Percentiles rank a stretch among this genome's conserved stretches.
Conservation (phyloP, 129 eudicot species). For the Helichrysum umbraculigerum region DNA sequence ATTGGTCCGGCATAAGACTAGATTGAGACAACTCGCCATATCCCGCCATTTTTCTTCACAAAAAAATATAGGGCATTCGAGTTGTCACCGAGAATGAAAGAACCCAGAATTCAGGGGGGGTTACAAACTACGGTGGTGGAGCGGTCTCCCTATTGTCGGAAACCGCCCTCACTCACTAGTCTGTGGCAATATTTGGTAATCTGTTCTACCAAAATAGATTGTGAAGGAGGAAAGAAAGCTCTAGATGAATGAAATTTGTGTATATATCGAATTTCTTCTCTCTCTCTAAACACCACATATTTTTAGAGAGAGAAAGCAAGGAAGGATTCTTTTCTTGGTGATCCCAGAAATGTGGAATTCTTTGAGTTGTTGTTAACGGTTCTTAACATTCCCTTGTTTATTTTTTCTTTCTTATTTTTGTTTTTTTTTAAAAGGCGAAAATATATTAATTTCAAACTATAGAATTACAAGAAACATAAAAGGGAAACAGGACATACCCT, state of each 20-base stretch:
- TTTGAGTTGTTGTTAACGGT: neutral
- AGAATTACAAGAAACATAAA: too few species aligned
- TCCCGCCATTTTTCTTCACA: conserved; percentile 31
- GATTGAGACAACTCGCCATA: conserved; percentile 10
- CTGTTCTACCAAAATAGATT: conserved; percentile 21
- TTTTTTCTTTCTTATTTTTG: neutral
- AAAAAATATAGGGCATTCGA: conserved; percentile 5
- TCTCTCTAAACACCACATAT: conserved; percentile 29
- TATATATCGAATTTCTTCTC: conserved; percentile 19
- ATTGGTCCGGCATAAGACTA: conserved; percentile 44
- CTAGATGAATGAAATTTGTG: conserved; percentile 10
- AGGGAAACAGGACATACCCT: too few species aligned
- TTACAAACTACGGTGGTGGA: conserved; percentile 40
- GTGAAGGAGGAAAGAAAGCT: conserved; percentile 33
- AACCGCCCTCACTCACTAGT: conserved; percentile 52
- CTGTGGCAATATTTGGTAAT: conserved; percentile 17
- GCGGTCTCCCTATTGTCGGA: conserved; percentile 51
- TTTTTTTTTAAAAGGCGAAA: too few species aligned
- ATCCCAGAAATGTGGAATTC: conserved; percentile 28
- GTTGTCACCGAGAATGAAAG: conserved; percentile 13
- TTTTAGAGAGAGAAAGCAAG: neutral
- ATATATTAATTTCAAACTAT: too few species aligned
- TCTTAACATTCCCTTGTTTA: neutral
- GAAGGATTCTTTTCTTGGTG: conserved; percentile 19
- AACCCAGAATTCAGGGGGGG: conserved; percentile 20